Base-by-base conservation (phyloP, 2,329 filamentous ascomycete species). In the Colletotrichum sansevieriae region DNA sequence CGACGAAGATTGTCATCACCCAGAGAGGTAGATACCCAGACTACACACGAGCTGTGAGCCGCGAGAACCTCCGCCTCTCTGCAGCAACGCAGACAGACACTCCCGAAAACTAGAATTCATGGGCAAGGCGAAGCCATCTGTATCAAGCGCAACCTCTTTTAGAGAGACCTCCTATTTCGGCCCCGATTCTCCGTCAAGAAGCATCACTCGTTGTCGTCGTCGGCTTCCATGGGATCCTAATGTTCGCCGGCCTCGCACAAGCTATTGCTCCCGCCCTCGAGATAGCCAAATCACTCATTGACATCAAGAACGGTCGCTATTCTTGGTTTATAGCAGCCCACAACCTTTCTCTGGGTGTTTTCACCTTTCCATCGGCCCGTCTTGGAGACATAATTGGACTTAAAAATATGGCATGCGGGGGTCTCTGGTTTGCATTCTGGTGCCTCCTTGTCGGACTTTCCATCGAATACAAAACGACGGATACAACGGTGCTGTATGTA, bases 291-390 rank as follows among this genome's bases (percentile, higher is more conserved):
- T 62, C 63, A 13, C 58, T 69, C 13, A 41, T 35, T 13, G 20
- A 62, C 43, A 18, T 52, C 10, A 22, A 25, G 8, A 29, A 25
- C 10, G 83, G 82, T 9, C 75, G 83, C n/a, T 77, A 88, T 13
- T 83, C 81, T 54, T 90, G 88, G 87, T 83, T 86, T 54, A 81
- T 87, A 11, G 87, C 87, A 1, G 86, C 86, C 1, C 91, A 89
- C 73, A 83, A 81, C 10, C 76, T 90, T 71, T 87, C 81, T 6
- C 79, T 82, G 6, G 87, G 87, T 11, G 85, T 87, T 0, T 90
- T 90, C 71, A 85, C 90, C 37, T 79, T 91, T 3, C 78, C 87
- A 2, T 84, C 83, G 2, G 87, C 87, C 3, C 82, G 88, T 0
- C 75, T 90, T 3, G 88, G 88, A 2, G 85, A 88, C 47, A 76